A percentile compares a stretch with the other conserved stretches of the same genome.
phyloP scores from a whole-genome alignment of 495 filamentous ascomycete genomes.

The Thermothielavioides terrestris region DNA sequence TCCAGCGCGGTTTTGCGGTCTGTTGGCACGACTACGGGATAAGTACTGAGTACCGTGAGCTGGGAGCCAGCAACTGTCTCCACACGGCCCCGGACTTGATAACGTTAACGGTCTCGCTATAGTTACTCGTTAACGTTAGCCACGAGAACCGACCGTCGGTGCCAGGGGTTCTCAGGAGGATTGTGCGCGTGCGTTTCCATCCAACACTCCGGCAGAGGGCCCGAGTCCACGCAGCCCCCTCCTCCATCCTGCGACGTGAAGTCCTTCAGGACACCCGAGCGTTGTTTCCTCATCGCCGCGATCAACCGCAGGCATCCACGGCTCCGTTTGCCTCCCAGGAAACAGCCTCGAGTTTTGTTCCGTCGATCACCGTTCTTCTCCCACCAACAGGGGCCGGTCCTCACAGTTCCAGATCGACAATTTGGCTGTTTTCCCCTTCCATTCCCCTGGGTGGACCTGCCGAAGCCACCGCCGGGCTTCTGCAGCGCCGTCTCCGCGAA shows the following conservation, averaged over 20 bases:
- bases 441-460: not conserved
- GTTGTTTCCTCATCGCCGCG: constrained; percentile 20
- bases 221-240: constrained; percentile 16
- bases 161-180: constrained; percentile 21
- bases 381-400: constrained; percentile 24
- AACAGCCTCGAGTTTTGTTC: constrained; percentile 22
- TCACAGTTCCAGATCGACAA: constrained; percentile 19
- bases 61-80: too few relatives aligned
- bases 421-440: not conserved
- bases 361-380: constrained; percentile 20
- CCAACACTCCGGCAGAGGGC: constrained; percentile 9
- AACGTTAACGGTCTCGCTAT: too few relatives aligned
- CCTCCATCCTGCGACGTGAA: constrained; percentile 27
- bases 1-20: constrained; percentile 5
- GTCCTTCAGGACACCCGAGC: constrained; percentile 14
- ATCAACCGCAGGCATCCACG: constrained; percentile 16
- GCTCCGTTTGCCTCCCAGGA: constrained; percentile 15
- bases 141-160: constrained; percentile 1
- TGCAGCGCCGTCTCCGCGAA: too few relatives aligned
- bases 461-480: too few relatives aligned
- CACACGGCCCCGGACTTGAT: constrained; percentile 1
- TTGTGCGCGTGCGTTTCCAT: constrained; percentile 14
- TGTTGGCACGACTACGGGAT: too few relatives aligned
- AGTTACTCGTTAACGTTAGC: too few relatives aligned
- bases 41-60: too few relatives aligned